Evolutionary conservation across 164 flowering plant species (phyloP).

Genomic region (Cinnamomum chago): DNA sequence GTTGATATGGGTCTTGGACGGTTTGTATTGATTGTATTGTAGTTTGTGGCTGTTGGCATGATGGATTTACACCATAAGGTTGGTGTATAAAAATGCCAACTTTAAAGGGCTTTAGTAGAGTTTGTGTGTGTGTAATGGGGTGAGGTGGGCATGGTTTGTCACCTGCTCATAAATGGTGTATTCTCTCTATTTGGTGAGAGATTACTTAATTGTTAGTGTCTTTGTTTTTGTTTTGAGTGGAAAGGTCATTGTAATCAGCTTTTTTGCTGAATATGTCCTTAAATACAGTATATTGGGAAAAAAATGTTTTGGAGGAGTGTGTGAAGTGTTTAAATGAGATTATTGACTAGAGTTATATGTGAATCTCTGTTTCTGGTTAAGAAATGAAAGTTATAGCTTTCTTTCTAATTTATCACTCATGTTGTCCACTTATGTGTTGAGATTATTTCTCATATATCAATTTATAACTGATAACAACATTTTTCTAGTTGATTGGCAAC

Average conservation of each 20-base stretch:
- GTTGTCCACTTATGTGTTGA: background rate
- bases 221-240: background rate
- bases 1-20: background rate
- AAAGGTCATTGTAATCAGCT: constrained; percentile 1
- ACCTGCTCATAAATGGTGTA: background rate
- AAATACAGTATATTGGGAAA: background rate
- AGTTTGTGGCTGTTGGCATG: background rate
- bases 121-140: background rate
- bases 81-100: background rate
- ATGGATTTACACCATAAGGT: background rate
- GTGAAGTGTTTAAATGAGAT: background rate
- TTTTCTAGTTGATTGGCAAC: background rate
- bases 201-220: background rate
- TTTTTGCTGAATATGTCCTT: background rate
- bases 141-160: constrained; percentile 2
- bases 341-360: background rate
- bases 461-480: background rate
- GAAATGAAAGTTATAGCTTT: background rate
- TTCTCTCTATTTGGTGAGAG: background rate
- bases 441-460: too few species aligned
- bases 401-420: background rate
- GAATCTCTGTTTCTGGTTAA: background rate
- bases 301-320: background rate
- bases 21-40: background rate
- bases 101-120: background rate